Conservation (phyloP, 306 rosid genomes). For the Clitoria ternatea region DNA sequence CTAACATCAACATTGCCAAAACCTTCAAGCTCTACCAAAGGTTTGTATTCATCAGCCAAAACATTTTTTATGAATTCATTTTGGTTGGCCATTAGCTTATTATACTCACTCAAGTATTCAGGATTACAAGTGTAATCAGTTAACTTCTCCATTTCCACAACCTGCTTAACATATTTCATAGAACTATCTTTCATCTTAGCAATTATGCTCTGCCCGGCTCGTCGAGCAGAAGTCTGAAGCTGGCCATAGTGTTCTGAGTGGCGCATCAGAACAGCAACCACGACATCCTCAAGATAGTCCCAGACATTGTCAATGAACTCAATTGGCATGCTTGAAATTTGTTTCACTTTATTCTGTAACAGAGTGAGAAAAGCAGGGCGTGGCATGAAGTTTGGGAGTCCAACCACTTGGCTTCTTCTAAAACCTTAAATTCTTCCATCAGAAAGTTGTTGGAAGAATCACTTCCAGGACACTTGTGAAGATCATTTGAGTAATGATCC, state of each 20-base stretch:
- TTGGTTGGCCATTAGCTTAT: neutral
- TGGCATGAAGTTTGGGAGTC: too few relatives aligned
- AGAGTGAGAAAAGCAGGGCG: too few relatives aligned
- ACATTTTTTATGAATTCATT: neutral
- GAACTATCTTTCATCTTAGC: conserved; percentile 28
- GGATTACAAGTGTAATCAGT: conserved; percentile 39
- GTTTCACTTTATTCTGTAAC: conserved; percentile 28
- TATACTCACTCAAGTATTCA: conserved; percentile 7
- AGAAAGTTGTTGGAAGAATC: too few relatives aligned
- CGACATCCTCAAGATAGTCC: conserved; percentile 27
- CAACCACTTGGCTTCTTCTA: too few relatives aligned
- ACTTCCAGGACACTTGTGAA: too few relatives aligned
- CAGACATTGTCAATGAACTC: conserved; percentile 22
- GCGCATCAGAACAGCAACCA: neutral
- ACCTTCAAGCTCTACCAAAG: neutral
- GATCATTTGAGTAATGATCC: too few relatives aligned
- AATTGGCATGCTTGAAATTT: conserved; percentile 12
- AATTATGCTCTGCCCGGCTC: conserved; percentile 20
- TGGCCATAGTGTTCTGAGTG: conserved; percentile 32
- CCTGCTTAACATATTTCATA: conserved; percentile 11
- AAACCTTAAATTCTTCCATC: too few relatives aligned
- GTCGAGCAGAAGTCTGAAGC: conserved; percentile 3
- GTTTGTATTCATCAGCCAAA: neutral
- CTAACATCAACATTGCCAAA: conserved; percentile 26
- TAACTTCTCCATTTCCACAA: conserved; percentile 39